Base-by-base conservation (phyloP, 768 basidiomycete genomes). In the Gymnopilus dilepis region DNA sequence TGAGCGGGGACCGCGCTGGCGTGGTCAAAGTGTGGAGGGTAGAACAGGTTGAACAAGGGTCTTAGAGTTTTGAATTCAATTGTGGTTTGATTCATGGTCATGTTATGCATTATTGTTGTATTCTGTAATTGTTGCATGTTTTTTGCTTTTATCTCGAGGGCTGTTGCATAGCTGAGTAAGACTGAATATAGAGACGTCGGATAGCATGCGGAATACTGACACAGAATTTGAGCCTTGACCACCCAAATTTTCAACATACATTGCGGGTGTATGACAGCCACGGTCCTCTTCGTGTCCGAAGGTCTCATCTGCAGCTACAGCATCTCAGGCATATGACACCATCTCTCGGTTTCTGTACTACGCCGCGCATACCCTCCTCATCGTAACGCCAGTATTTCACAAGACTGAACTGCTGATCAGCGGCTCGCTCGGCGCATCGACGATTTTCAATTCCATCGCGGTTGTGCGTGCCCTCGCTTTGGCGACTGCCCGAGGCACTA, bases 1-100 rank as follows among this genome's bases (percentile, higher is more conserved):
- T 98, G n/a, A 95, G 91, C 64, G 97, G 92, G 1, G 97, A 99
- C 72, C 82, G 94, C 48, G 83, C 89, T 21, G 97, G 97, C 3
- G 88, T 89, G 19, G 83, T 99, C 65, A 98, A 97, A 73, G 91
- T 97, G 0, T 99, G 91, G 91, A 82, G 88, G 60, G 84, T 92
- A 21, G 91, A 92, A 21, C 69, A 77, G 45, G 72, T 78, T 4
- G 83, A 84, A 15, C 57, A 58, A 12, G 48, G 53, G n/a, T 43
- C 47, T 38, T 61, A n/a, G n/a, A n/a, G n/a, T n/a, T n/a, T n/a
- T n/a, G n/a, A n/a, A n/a, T n/a, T n/a, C n/a, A n/a, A n/a, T n/a
- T n/a, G n/a, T n/a, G n/a, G n/a, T n/a, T n/a, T n/a, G n/a, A n/a
- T n/a, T n/a, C n/a, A n/a, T n/a, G n/a, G n/a, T n/a, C n/a, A n/a